Evolutionary conservation across 805 yeast species (phyloP).

Genomic region (Monosporozyma siamensis): DNA sequence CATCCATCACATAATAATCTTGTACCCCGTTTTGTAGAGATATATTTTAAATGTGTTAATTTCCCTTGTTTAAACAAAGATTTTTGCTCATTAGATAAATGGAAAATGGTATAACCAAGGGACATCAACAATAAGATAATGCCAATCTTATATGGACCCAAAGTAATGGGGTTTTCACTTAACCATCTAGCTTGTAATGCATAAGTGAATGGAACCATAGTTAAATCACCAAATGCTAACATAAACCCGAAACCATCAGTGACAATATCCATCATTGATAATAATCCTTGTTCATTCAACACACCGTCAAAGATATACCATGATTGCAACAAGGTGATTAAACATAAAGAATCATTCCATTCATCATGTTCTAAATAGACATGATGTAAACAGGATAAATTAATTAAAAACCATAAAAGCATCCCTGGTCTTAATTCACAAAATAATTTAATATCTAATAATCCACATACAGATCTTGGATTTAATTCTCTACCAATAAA

Average conservation of each 20-base stretch:
- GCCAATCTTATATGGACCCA: slow-evolving; percentile 18
- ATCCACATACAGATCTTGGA: slow-evolving; percentile 62
- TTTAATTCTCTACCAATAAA: slow-evolving; percentile 94
- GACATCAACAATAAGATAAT: slow-evolving; percentile 40
- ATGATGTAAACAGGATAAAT: slow-evolving; percentile 70
- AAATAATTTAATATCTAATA: slow-evolving; percentile 80
- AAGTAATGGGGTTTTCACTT: slow-evolving; percentile 47
- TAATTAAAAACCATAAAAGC: slow-evolving; percentile 73
- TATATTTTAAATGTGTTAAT: slow-evolving; percentile 55
- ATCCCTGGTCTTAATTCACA: slow-evolving; percentile 94
- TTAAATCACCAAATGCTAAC: slow-evolving; percentile 90
- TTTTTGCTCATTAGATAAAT: slow-evolving; percentile 76
- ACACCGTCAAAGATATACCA: slow-evolving; percentile 89
- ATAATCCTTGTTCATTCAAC: slow-evolving; percentile 76
- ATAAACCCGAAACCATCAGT: slow-evolving; percentile 97
- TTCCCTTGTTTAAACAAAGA: slow-evolving; percentile 74
- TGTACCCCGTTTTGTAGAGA: slow-evolving; percentile 68
- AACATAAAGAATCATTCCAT: slow-evolving; percentile 60
- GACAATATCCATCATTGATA: slow-evolving; percentile 92
- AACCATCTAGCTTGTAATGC: slow-evolving; percentile 78
- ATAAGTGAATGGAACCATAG: slow-evolving; percentile 88
- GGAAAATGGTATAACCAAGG: slow-evolving; percentile 74
- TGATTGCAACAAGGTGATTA: slow-evolving; percentile 62
- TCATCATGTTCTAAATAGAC: slow-evolving; percentile 56
- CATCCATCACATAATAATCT: slow-evolving; percentile 82